phyloP scores from a whole-genome alignment of 805 yeast genomes.

The Starmerella etchellsii region DNA sequence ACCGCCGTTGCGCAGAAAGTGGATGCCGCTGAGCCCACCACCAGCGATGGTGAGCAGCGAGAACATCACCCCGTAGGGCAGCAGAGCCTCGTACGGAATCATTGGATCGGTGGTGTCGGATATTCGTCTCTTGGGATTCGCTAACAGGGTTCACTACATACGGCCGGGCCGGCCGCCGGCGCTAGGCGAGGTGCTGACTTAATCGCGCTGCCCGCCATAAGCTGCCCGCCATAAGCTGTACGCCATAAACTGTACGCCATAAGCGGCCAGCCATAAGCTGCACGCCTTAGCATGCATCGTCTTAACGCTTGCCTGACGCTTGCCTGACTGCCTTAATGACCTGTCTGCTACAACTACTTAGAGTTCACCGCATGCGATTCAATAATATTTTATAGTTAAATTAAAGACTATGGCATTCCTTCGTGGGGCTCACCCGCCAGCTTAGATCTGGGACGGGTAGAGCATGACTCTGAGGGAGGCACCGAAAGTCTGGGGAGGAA shows the following conservation, averaged over 20 bases:
- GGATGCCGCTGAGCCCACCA: constrained; percentile 35
- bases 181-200: no score
- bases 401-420: constrained; percentile 11
- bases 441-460: constrained; percentile 98
- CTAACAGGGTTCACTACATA: not conserved
- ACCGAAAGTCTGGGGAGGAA: constrained; percentile 99
- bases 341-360: no score
- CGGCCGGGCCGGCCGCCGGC: not conserved
- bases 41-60: constrained; percentile 42
- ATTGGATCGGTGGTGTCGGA: constrained; percentile 21
- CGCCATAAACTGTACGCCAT: no score
- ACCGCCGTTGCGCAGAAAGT: constrained; percentile 36
- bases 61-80: constrained; percentile 49
- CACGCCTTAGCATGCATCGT: no score
- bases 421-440: not conserved
- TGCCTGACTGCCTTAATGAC: no score
- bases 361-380: no score
- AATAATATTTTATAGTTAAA: constrained; percentile 8
- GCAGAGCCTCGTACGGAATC: constrained; percentile 59
- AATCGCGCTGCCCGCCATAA: no score
- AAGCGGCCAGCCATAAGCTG: no score
- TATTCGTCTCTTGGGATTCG: not conserved
- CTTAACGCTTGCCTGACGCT: no score
- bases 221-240: no score
- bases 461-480: constrained; percentile 99